These are phyloP conservation scores for Selaginella moellendorffii DNA, from an alignment of 75 land plant genomes.

Conservation along the genomic window DNA sequence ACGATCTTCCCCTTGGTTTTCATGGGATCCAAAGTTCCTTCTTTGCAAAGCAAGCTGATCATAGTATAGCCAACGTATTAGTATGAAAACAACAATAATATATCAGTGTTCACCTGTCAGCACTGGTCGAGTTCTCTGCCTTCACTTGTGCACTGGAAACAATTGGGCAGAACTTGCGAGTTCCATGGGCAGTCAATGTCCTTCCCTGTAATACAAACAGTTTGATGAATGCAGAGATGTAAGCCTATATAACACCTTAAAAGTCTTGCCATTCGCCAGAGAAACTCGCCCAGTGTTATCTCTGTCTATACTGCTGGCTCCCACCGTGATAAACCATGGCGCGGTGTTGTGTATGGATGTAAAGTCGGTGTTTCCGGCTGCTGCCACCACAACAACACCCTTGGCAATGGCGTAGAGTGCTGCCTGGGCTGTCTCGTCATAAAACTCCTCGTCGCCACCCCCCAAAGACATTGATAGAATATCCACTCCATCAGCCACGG, in stretches of 20 bases:
- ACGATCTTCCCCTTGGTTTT: slow-evolving; percentile 31
- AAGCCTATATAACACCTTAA: slow-evolving; percentile 24
- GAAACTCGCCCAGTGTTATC: slow-evolving; percentile 21
- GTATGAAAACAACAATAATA: no score
- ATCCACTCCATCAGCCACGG: slow-evolving; percentile 53
- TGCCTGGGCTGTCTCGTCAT: slow-evolving; percentile 45
- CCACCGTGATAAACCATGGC: slow-evolving; percentile 72
- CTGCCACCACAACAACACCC: slow-evolving; percentile 34
- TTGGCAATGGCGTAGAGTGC: slow-evolving; percentile 30
- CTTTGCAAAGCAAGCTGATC: no score
- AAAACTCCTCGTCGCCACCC: slow-evolving; percentile 5
- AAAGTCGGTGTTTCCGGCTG: slow-evolving; percentile 57
- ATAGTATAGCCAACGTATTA: no score
- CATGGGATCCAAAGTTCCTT: slow-evolving; percentile 14
- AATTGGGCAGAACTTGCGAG: no score
- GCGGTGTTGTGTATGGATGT: slow-evolving; percentile 36
- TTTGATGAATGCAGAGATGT: not conserved
- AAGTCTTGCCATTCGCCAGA: slow-evolving; percentile 33
- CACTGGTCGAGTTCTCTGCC: no score
- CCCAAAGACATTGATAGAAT: slow-evolving; percentile 58
- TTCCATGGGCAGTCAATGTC: no score
- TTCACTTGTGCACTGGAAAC: no score
- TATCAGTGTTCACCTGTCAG: no score
- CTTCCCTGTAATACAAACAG: no score
- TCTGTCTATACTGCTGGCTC: slow-evolving; percentile 51